A percentile compares a stretch with the other conserved stretches of the same genome.
phyloP scores from a whole-genome alignment of 192 early-diverging fungal genomes.

The Gamsiella multidivaricata region DNA sequence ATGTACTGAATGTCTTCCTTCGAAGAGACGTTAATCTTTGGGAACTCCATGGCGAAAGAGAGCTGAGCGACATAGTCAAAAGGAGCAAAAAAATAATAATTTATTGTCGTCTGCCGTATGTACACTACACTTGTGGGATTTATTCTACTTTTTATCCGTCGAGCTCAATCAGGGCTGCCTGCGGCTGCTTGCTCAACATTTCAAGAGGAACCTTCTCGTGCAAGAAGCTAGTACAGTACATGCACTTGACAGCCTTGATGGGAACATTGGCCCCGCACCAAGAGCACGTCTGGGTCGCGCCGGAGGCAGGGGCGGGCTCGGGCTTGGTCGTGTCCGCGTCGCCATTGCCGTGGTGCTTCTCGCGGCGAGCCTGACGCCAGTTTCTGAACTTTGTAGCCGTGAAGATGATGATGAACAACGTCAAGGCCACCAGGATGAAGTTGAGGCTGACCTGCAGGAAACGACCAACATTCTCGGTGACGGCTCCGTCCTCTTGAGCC shows the following conservation, averaged over 20 bases:
- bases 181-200: conserved; percentile 34
- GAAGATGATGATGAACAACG: conserved; percentile 50
- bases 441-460: conserved; percentile 51
- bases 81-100: neutral
- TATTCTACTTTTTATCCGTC: conserved; percentile 28
- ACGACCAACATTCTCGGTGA: conserved; percentile 57
- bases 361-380: conserved; percentile 8
- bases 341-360: conserved; percentile 17
- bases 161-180: conserved; percentile 42
- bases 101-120: neutral
- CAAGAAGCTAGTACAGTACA: conserved; percentile 56
- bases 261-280: conserved; percentile 56
- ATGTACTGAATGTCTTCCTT: conserved; percentile 50
- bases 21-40: conserved; percentile 51
- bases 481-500: conserved; percentile 55
- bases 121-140: neutral
- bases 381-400: conserved; percentile 3
- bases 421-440: conserved; percentile 44
- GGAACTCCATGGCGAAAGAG: conserved; percentile 23
- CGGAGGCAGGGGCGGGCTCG: conserved; percentile 32
- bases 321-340: conserved; percentile 37
- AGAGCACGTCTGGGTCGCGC: conserved; percentile 39
- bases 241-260: conserved; percentile 55
- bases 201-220: conserved; percentile 53
- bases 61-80: neutral